These are phyloP conservation scores for Saccharomycopsis sp. DNA, from an alignment of 805 yeast genomes.

Conservation along the genomic window DNA sequence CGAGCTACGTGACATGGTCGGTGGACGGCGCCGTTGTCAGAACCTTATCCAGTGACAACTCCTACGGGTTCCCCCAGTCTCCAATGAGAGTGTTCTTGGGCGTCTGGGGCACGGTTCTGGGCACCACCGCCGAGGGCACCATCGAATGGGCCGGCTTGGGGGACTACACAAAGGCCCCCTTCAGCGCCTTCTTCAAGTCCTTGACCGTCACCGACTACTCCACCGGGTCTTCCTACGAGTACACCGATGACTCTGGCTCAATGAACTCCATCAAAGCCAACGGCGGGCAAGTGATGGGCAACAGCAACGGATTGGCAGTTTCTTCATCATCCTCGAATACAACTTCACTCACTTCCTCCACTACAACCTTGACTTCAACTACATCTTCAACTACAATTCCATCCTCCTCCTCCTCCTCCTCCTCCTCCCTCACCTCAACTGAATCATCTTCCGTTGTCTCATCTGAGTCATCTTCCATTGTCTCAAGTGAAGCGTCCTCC, in stretches of 20 bases:
- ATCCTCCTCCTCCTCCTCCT: slow-evolving; percentile 6
- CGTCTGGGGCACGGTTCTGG: slow-evolving; percentile 73
- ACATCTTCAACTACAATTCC: slow-evolving; percentile 19
- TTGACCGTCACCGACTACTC: slow-evolving; percentile 64
- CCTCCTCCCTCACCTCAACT: slow-evolving; percentile 22
- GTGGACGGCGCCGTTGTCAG: slow-evolving; percentile 65
- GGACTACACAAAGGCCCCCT: slow-evolving; percentile 59
- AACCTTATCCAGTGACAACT: slow-evolving; percentile 42
- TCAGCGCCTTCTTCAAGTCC: slow-evolving; percentile 52
- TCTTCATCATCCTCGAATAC: slow-evolving; percentile 15
- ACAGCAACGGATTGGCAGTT: neutral
- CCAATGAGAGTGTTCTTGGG: slow-evolving; percentile 55
- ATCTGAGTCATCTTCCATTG: slow-evolving; percentile 16
- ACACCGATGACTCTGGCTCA: slow-evolving; percentile 23
- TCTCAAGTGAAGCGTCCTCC: slow-evolving; percentile 1
- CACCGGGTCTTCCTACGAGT: slow-evolving; percentile 47
- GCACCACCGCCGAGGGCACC: slow-evolving; percentile 55
- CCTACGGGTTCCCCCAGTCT: slow-evolving; percentile 77
- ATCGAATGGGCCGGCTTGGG: slow-evolving; percentile 75
- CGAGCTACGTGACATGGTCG: slow-evolving; percentile 56
- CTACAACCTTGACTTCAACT: slow-evolving; percentile 13
- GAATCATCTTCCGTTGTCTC: slow-evolving; percentile 22
- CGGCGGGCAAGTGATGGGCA: slow-evolving; percentile 23
- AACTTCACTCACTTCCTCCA: slow-evolving; percentile 16
- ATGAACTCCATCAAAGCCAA: slow-evolving; percentile 36